These are phyloP conservation scores for Podila epigama DNA, from an alignment of 192 early-diverging fungal genomes.

Conservation along the genomic window DNA sequence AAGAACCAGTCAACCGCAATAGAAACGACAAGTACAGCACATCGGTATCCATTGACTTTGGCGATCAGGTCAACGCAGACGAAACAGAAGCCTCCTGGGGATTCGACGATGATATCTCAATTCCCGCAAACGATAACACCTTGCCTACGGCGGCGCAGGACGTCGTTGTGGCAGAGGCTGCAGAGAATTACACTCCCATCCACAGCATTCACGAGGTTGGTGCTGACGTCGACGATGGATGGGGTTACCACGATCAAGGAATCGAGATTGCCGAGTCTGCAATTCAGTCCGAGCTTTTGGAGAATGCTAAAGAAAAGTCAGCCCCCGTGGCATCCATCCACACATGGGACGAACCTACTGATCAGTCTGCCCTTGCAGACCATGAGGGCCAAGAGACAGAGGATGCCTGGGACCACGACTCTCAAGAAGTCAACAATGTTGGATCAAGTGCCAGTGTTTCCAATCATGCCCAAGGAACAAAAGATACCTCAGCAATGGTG, in stretches of 20 bases:
- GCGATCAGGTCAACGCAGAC: neutral
- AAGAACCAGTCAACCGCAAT: neutral
- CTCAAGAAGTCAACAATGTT: neutral
- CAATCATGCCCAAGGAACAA: neutral
- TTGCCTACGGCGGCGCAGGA: neutral
- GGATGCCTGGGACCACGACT: neutral
- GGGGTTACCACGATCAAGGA: constrained; percentile 5
- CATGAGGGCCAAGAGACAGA: constrained; percentile 1
- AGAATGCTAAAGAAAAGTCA: neutral
- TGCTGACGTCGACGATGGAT: neutral
- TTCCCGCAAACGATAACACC: neutral
- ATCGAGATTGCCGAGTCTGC: constrained; percentile 1
- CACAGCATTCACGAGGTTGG: neutral
- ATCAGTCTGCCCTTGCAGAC: neutral
- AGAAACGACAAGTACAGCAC: neutral
- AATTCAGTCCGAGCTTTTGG: neutral
- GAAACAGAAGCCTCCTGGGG: constrained; percentile 8
- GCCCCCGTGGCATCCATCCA: no score
- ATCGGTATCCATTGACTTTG: neutral
- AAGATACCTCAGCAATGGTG: neutral
- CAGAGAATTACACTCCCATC: neutral
- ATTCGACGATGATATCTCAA: constrained; percentile 19
- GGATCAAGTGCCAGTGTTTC: neutral
- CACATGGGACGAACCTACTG: neutral
- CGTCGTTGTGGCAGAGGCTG: neutral